A percentile compares a stretch with the other conserved stretches of the same genome.
Evolutionary conservation across 495 filamentous ascomycete species (phyloP).

Genomic region (Penicillium bialowiezense): DNA sequence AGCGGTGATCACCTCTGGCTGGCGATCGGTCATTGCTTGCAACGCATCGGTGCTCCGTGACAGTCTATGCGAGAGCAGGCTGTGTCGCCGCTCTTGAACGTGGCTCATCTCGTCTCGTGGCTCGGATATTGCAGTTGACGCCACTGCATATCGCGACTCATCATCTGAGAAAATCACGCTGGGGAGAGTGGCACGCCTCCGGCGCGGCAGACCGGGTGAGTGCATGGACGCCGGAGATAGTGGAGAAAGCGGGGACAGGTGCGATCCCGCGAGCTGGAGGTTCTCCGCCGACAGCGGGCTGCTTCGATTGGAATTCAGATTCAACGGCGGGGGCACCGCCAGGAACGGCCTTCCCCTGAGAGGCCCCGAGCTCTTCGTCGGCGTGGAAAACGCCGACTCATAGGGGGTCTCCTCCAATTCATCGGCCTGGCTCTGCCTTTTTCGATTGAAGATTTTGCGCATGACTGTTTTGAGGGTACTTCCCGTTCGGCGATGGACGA

Average conservation of each 20-base stretch:
- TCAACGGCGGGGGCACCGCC: conserved; percentile 22
- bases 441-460: conserved; percentile 47
- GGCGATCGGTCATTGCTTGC: conserved; percentile 21
- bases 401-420: conserved; percentile 25
- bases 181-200: conserved; percentile 43
- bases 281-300: conserved; percentile 25
- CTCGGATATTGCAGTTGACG: conserved; percentile 23
- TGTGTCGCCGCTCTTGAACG: conserved; percentile 17
- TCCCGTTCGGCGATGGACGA: conserved; percentile 38
- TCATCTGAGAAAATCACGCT: conserved; percentile 46
- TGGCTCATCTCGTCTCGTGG: conserved; percentile 23
- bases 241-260: conserved; percentile 14
- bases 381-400: conserved; percentile 14
- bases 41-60: conserved; percentile 34
- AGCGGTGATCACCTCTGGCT: conserved; percentile 21
- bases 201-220: conserved; percentile 22
- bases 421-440: conserved; percentile 38
- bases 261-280: conserved; percentile 17
- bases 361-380: conserved; percentile 1
- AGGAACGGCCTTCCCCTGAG: conserved; percentile 13
- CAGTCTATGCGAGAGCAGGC: conserved; percentile 23
- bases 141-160: conserved; percentile 32
- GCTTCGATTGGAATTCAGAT: conserved; percentile 25
- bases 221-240: conserved; percentile 20
- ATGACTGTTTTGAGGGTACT: conserved; percentile 48